Conservation (phyloP, 1,284 basidiomycete genomes). For the Irpex rosettiformis region DNA sequence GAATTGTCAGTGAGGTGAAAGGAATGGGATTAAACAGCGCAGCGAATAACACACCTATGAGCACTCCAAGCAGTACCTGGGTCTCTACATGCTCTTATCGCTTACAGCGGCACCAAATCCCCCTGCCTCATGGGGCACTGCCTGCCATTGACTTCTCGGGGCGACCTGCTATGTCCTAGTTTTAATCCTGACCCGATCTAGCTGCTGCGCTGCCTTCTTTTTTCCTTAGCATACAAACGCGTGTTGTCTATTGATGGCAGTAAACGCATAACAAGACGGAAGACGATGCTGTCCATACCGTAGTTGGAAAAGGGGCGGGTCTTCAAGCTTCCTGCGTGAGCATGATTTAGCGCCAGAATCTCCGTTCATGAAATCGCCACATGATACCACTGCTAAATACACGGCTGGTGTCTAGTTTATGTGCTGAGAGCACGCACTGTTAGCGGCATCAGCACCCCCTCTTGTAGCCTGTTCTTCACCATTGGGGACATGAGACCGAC, state of each 20-base stretch:
- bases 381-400: too few species aligned
- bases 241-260: not conserved
- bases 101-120: slow-evolving; percentile 85
- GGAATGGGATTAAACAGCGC: too few species aligned
- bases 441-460: slow-evolving; percentile 22
- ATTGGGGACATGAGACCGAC: slow-evolving; percentile 20
- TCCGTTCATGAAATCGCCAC: too few species aligned
- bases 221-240: slow-evolving; percentile 25
- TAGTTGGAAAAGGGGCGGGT: not conserved
- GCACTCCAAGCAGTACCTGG: slow-evolving; percentile 89
- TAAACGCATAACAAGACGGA: not conserved
- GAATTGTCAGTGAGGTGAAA: too few species aligned
- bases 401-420: not conserved
- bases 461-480: slow-evolving; percentile 18
- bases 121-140: slow-evolving; percentile 81
- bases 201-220: slow-evolving; percentile 10
- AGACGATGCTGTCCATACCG: not conserved
- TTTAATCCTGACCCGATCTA: slow-evolving; percentile 17
- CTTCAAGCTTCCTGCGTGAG: not conserved
- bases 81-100: slow-evolving; percentile 84
- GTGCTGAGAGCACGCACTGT: not conserved
- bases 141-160: slow-evolving; percentile 79
- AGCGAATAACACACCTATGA: slow-evolving; percentile 56
- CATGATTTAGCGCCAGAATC: too few species aligned
- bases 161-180: slow-evolving; percentile 42